phyloP scores from a whole-genome alignment of 192 early-diverging fungal species.

The Backusella macrospora region DNA sequence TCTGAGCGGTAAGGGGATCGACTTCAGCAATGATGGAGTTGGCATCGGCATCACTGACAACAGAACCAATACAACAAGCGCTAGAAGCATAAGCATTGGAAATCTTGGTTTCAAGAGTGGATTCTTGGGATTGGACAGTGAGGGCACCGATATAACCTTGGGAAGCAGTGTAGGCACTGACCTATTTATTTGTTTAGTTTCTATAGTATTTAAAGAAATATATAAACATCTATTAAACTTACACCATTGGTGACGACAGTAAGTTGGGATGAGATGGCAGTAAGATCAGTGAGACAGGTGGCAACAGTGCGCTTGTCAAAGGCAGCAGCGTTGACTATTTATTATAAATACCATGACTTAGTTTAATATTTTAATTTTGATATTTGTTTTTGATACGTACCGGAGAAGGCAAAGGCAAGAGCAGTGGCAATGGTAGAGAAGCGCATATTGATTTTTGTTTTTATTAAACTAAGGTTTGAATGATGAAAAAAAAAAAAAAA shows the following conservation, averaged over 20 bases:
- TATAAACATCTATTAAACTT: too few species aligned
- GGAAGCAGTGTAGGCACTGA: neutral
- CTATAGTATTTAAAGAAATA: too few species aligned
- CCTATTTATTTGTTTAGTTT: constrained; percentile 8
- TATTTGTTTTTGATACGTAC: neutral
- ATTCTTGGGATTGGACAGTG: neutral
- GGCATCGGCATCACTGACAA: neutral
- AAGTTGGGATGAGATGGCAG: neutral
- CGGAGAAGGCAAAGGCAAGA: constrained; percentile 5
- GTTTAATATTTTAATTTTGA: neutral
- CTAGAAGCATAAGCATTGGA: too few species aligned
- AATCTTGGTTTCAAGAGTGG: too few species aligned
- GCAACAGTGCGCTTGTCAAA: neutral
- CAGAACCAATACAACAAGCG: too few species aligned
- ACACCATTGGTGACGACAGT: neutral
- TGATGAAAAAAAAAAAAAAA: neutral
- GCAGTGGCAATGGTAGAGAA: constrained; percentile 2
- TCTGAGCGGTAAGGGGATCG: neutral
- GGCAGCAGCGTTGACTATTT: neutral
- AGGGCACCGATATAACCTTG: neutral
- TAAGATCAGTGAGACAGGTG: neutral
- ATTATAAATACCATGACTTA: neutral
- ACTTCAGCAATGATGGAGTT: neutral
- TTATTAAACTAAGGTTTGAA: constrained; percentile 1
- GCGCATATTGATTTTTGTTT: neutral